Conservation (phyloP, 1,284 basidiomycete genomes). For the Albatrellus sp. region DNA sequence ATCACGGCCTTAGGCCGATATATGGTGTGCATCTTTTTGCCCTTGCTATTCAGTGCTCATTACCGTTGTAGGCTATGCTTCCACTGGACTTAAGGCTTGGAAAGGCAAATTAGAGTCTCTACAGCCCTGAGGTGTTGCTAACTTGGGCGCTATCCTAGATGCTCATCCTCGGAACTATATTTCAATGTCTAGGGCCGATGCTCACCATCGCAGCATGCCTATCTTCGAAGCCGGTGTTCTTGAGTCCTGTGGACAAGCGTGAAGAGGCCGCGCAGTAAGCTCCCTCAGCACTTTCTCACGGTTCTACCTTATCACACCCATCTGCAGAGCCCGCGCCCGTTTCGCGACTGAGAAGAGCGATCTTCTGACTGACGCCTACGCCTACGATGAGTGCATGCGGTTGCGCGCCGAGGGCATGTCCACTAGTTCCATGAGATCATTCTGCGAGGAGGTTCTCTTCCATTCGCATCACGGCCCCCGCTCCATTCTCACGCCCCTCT, state of each 20-base stretch:
- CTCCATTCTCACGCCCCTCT: not conserved
- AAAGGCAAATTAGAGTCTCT: constrained; percentile 38
- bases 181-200: constrained; percentile 66
- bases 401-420: constrained; percentile 39
- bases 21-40: constrained; percentile 36
- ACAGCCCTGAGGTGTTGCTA: not conserved
- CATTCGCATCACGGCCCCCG: not conserved
- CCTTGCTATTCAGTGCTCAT: constrained; percentile 1
- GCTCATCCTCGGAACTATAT: constrained; percentile 75
- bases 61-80: constrained; percentile 47
- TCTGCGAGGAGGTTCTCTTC: constrained; percentile 60
- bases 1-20: constrained; percentile 80
- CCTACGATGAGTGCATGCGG: constrained; percentile 58
- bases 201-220: constrained; percentile 78
- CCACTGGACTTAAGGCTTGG: constrained; percentile 85
- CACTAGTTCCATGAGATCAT: constrained; percentile 37
- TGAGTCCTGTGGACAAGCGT: constrained; percentile 71
- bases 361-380: constrained; percentile 70
- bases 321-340: constrained; percentile 47
- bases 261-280: constrained; percentile 65
- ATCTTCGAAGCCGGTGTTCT: constrained; percentile 81
- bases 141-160: constrained; percentile 33
- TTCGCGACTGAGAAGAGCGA: constrained; percentile 76
- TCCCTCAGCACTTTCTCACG: not conserved
- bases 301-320: not conserved